These are phyloP conservation scores for Clonostachys byssicola DNA, from an alignment of 2,329 filamentous ascomycete genomes.

Conservation along the genomic window DNA sequence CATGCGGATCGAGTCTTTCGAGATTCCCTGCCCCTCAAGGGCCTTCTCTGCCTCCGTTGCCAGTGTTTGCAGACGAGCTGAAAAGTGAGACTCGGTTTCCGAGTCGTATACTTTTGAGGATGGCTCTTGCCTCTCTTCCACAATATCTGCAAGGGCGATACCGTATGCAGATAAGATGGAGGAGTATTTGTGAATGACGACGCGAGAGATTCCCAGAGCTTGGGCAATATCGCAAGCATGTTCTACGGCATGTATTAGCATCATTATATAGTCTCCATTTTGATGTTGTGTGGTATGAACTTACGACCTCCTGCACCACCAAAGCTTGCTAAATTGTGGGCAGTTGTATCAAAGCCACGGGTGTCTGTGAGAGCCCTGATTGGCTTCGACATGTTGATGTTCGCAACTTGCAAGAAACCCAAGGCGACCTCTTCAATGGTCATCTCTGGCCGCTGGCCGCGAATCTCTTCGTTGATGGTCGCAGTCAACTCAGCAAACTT, in stretches of 20 bases:
- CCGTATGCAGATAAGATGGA: slow-evolving; percentile 37
- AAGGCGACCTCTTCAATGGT: slow-evolving; percentile 43
- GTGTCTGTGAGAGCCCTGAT: slow-evolving; percentile 58
- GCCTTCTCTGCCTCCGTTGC: slow-evolving; percentile 18
- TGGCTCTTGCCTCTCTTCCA: slow-evolving; percentile 28
- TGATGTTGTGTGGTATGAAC: neutral
- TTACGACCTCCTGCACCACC: slow-evolving; percentile 66
- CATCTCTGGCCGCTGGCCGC: slow-evolving; percentile 14
- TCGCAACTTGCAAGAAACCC: slow-evolving; percentile 72
- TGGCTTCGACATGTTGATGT: slow-evolving; percentile 72
- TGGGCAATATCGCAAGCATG: slow-evolving; percentile 35
- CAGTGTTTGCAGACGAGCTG: slow-evolving; percentile 14
- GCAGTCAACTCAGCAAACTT: slow-evolving; percentile 32
- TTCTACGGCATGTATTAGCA: slow-evolving; percentile 19
- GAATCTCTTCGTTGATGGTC: slow-evolving; percentile 30
- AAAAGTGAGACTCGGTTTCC: slow-evolving; percentile 7
- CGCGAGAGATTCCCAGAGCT: slow-evolving; percentile 29
- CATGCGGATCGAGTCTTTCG: slow-evolving; percentile 31
- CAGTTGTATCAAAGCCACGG: slow-evolving; percentile 19
- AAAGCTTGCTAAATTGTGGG: slow-evolving; percentile 34
- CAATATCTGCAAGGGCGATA: slow-evolving; percentile 37
- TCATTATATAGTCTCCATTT: too few species aligned
- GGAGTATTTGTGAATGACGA: slow-evolving; percentile 36
- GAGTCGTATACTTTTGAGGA: slow-evolving; percentile 12
- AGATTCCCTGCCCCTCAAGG: slow-evolving; percentile 29